Evolutionary conservation across 768 basidiomycete genomes (phyloP).

Genomic region (Galerina marginata): DNA sequence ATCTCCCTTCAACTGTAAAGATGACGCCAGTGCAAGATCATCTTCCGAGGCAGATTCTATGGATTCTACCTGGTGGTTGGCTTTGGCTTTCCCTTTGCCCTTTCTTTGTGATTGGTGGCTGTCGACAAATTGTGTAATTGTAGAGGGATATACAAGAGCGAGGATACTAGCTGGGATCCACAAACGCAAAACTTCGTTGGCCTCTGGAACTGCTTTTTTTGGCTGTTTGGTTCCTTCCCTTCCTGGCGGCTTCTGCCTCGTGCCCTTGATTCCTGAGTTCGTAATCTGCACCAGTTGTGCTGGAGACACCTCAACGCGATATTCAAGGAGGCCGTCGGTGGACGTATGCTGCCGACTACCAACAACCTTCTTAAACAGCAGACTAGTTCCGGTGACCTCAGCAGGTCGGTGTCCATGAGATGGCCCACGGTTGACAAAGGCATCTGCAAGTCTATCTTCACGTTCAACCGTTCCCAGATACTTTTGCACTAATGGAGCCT

Average conservation of each 20-base stretch:
- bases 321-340: conserved; percentile 64
- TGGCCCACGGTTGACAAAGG: conserved; percentile 32
- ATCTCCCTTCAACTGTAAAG: background rate
- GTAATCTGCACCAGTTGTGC: conserved; percentile 54
- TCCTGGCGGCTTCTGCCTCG: conserved; percentile 17
- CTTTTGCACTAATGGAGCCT: conserved; percentile 23
- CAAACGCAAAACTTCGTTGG: conserved; percentile 49
- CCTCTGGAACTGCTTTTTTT: conserved; percentile 42
- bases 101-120: conserved; percentile 17
- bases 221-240: conserved; percentile 24
- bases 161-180: conserved; percentile 75
- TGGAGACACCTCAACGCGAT: conserved; percentile 64
- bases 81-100: conserved; percentile 24
- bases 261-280: conserved; percentile 52
- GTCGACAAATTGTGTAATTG: conserved; percentile 41
- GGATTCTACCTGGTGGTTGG: background rate
- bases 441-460: conserved; percentile 23
- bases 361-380: conserved; percentile 45
- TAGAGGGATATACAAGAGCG: conserved; percentile 51
- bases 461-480: conserved; percentile 20
- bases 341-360: conserved; percentile 56
- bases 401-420: conserved; percentile 12
- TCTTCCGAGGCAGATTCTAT: background rate
- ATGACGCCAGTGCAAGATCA: background rate
- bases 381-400: conserved; percentile 30